These are phyloP conservation scores for Tulasnella sp. DNA, from an alignment of 768 basidiomycete species.

Conservation along the genomic window DNA sequence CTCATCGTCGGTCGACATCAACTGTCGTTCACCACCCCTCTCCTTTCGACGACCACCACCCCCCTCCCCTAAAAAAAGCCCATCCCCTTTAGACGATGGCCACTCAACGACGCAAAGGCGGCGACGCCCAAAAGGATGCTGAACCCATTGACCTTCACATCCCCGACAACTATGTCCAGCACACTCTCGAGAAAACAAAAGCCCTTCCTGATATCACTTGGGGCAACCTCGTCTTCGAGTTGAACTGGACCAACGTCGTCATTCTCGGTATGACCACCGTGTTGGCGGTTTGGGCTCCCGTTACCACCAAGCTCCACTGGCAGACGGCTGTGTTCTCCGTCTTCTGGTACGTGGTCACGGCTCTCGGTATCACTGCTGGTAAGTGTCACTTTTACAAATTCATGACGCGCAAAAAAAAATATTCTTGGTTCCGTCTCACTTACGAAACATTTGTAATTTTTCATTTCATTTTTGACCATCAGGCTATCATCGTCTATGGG, in stretches of 20 bases:
- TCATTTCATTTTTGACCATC: constrained; percentile 16
- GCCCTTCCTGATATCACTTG: constrained; percentile 58
- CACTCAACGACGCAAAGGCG: constrained; percentile 8
- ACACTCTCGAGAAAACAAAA: constrained; percentile 62
- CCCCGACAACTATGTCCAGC: constrained; percentile 75
- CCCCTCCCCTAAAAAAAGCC: neutral
- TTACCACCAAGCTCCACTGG: constrained; percentile 49
- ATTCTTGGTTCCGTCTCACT: constrained; percentile 7
- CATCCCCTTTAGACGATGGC: neutral
- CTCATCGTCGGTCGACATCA: neutral
- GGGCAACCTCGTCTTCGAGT: constrained; percentile 50
- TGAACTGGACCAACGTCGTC: constrained; percentile 69
- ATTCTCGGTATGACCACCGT: constrained; percentile 68
- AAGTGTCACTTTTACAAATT: neutral
- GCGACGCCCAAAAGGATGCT: constrained; percentile 19
- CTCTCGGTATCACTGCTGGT: constrained; percentile 61
- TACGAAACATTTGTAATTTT: constrained; percentile 4
- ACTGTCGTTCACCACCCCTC: neutral
- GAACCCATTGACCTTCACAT: constrained; percentile 36
- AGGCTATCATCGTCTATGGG: constrained; percentile 96
- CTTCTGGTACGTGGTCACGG: constrained; percentile 76
- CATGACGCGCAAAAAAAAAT: neutral
- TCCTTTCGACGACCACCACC: neutral
- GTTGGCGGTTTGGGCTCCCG: constrained; percentile 64
- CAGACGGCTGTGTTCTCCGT: constrained; percentile 67